Base-by-base conservation (phyloP, 352 stramenopile species). In the Globisporangium alternatum region DNA sequence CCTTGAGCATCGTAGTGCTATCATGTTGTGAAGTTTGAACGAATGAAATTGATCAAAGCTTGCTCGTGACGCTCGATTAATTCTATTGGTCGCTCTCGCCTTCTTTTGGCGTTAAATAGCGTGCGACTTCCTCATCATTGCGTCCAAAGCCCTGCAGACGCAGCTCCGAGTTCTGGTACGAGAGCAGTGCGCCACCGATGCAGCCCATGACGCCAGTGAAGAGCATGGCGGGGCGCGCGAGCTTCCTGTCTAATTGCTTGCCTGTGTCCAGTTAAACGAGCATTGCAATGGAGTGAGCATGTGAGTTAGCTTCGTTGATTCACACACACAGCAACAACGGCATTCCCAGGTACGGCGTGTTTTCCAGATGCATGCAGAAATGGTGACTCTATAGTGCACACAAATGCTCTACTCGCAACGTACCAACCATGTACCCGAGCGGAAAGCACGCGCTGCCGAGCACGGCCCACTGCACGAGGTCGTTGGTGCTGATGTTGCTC, bases 111-210 rank as follows among this genome's bases (percentile, higher is more conserved):
- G 35, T n/a, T 22, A 73, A 60, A 57, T 81, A 90, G n/a, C 78
- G 82, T 49, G 71, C 72, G 62, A 93, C 75, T 60, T 93, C 85
- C 10, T 74, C 73, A 64, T 90, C 77, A 60, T 93, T 93, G 60
- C 75, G 80, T 12, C 81, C 85, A 60, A 83, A 93, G 54, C 86
- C 86, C 60, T 90, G 80, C 56, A 95, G 74, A 52, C 86, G 84
- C 60, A 91, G 69, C 49, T 83, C 75, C 49, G 84, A 86, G 77
- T 95, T 93, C 69, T 95, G 81, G 59, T 88, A 93, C 45, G 83
- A 81, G 62, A 88, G 61, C 75, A 91, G 65, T 48, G 71, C 66
- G 44, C 83, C 75, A 45, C 78, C 80, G 41, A 91, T 39, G 47
- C 76, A 81, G 60, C 81, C 83, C 37, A 93, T 64, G 31, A 93